Evolutionary conservation across 176 grass and related monocot species (phyloP).

Genomic region (Rhynchospora breviuscula): DNA sequence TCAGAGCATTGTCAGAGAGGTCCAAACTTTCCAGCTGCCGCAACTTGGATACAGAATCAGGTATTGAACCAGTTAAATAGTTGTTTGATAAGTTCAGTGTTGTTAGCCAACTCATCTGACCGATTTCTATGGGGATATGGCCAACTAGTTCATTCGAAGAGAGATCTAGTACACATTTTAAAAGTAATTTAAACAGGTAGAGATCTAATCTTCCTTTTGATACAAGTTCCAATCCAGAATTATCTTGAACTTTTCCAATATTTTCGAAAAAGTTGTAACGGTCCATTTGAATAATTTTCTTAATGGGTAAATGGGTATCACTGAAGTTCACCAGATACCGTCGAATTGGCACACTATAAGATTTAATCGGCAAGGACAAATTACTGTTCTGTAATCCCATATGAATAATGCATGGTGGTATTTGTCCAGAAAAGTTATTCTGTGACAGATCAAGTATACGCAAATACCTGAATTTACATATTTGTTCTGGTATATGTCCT

Average conservation of each 20-base stretch:
- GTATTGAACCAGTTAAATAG: not conserved
- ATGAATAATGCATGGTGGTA: conserved; percentile 30
- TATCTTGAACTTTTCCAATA: too few species aligned
- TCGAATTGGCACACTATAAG: too few species aligned
- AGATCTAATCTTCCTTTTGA: not conserved
- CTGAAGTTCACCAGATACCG: too few species aligned
- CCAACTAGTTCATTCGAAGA: conserved; percentile 17
- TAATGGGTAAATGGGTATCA: too few species aligned
- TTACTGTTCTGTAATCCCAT: not conserved
- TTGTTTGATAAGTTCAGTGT: conserved; percentile 30
- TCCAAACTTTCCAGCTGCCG: conserved; percentile 20
- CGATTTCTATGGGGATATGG: conserved; percentile 17
- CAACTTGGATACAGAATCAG: conserved; percentile 6
- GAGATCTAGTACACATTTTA: conserved; percentile 10
- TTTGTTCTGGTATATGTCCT: not conserved
- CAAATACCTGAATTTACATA: not conserved
- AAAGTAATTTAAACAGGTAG: not conserved
- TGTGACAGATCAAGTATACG: conserved; percentile 12
- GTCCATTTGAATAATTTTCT: too few species aligned
- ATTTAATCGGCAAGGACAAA: too few species aligned
- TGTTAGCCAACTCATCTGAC: conserved; percentile 2
- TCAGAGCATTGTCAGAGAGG: conserved; percentile 23
- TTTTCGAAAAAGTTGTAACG: too few species aligned
- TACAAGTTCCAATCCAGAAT: not conserved
- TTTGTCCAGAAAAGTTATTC: conserved; percentile 17